These are phyloP conservation scores for Ceratocystis cacaofunesta DNA, from an alignment of 2,329 filamentous ascomycete genomes.

Conservation along the genomic window DNA sequence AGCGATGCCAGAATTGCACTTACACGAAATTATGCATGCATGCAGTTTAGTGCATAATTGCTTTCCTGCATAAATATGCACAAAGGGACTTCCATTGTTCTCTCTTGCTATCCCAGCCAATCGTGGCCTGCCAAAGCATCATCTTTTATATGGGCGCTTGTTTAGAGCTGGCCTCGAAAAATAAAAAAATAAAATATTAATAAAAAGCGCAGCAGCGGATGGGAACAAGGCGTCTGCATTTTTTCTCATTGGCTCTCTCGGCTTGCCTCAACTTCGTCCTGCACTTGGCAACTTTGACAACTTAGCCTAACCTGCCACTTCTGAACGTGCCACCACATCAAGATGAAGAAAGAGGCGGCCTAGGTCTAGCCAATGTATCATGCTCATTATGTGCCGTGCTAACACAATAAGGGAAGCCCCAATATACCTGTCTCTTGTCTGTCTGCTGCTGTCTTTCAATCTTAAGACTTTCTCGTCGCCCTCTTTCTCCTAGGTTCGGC, in stretches of 20 bases:
- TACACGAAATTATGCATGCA: not conserved
- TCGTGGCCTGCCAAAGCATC: not conserved
- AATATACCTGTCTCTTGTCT: not conserved
- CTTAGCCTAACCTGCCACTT: not conserved
- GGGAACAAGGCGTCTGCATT: not conserved
- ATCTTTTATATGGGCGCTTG: not conserved
- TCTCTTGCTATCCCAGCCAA: not conserved
- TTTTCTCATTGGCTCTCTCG: not conserved
- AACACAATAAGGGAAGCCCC: no score
- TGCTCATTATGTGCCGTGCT: not conserved
- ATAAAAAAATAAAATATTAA: not conserved
- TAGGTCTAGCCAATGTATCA: not conserved
- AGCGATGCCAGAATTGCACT: not conserved
- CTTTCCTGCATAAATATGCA: not conserved
- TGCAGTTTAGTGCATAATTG: no score
- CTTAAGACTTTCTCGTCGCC: not conserved
- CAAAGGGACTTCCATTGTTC: not conserved
- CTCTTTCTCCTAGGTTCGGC: not conserved
- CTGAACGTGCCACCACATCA: not conserved
- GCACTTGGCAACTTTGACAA: not conserved
- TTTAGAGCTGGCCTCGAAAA: not conserved
- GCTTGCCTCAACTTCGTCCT: not conserved
- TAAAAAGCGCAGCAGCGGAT: no score
- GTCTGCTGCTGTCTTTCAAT: not conserved
- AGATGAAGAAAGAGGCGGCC: not conserved